A percentile compares a stretch with the other conserved stretches of the same genome.
Evolutionary conservation across 2,329 filamentous ascomycete genomes (phyloP).

Genomic region (Colletotrichum sp.): DNA sequence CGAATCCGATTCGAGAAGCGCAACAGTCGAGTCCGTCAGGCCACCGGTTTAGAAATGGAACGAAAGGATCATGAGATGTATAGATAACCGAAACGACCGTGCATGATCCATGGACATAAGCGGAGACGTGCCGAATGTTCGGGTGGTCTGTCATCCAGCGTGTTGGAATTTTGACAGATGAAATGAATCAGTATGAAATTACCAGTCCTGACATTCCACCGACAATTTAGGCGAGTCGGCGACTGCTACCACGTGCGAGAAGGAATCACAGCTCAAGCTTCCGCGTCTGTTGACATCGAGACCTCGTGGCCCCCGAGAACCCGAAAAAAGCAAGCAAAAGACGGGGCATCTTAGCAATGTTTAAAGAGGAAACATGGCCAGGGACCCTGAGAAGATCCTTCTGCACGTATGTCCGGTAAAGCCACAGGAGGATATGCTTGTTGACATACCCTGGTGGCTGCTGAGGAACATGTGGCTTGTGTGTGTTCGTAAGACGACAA

Average conservation of each 20-base stretch:
- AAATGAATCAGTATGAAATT: neutral
- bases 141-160: neutral
- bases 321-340: neutral
- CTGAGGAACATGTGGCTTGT: neutral
- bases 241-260: neutral
- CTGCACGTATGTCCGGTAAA: neutral
- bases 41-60: neutral
- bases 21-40: neutral
- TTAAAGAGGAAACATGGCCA: neutral
- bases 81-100: neutral
- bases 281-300: neutral
- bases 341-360: neutral
- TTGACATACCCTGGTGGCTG: neutral
- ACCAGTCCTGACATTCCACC: neutral
- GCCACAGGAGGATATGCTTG: neutral
- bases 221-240: neutral
- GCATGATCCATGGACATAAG: neutral
- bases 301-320: neutral
- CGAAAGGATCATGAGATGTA: neutral
- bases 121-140: neutral
- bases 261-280: fast-evolving
- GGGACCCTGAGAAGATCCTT: neutral
- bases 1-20: neutral
- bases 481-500: neutral
- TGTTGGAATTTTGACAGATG: neutral